phyloP scores from a whole-genome alignment of 2,329 filamentous ascomycete species.

The Alternaria sp. region DNA sequence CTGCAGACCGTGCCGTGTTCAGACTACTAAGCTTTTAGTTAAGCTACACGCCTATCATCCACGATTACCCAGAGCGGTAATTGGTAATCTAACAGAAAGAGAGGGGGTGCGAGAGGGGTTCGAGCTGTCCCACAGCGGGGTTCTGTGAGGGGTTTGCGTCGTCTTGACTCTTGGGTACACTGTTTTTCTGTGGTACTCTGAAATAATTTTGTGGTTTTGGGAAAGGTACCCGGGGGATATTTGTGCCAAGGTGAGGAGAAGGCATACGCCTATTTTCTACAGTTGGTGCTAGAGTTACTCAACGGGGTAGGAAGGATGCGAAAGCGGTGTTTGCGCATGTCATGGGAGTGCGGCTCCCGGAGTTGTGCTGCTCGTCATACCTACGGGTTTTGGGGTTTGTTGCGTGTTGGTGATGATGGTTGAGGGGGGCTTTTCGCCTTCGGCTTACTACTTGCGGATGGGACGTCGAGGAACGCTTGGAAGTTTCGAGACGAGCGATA shows the following conservation, averaged over 20 bases:
- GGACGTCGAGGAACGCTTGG: background rate
- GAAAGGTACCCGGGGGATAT: background rate
- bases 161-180: background rate
- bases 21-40: background rate
- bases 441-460: background rate
- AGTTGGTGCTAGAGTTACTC: slow-evolving; percentile 3
- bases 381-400: background rate
- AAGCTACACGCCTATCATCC: slow-evolving; percentile 5
- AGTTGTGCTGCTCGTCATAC: background rate
- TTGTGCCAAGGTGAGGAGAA: slow-evolving; percentile 11
- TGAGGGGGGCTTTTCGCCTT: background rate
- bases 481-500: background rate
- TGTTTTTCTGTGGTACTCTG: background rate
- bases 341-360: background rate
- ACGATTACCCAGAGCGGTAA: background rate
- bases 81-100: background rate
- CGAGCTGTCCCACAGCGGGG: background rate
- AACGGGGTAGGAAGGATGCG: slow-evolving; percentile 5
- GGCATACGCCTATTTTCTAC: slow-evolving; percentile 10
- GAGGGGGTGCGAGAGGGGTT: background rate
- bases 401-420: background rate
- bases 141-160: background rate
- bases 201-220: background rate
- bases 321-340: background rate
- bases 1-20: background rate